Conservation (phyloP, 2,329 filamentous ascomycete species). For the Pyricularia grisea region DNA sequence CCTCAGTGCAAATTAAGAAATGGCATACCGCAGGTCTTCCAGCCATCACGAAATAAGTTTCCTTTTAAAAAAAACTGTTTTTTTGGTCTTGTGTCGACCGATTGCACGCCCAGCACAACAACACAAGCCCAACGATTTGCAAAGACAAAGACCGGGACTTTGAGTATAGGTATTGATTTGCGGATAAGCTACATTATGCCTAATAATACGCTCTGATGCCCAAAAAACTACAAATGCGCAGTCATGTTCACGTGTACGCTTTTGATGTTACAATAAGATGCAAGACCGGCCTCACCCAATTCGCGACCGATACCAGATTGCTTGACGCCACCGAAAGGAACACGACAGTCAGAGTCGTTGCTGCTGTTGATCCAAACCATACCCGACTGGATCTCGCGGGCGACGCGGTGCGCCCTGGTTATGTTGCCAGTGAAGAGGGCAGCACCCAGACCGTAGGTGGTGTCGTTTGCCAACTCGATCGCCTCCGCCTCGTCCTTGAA, state of each 20-base stretch:
- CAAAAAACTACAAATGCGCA: not conserved
- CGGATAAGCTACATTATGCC: not conserved
- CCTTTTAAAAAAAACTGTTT: too few relatives aligned
- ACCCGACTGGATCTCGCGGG: constrained; percentile 47
- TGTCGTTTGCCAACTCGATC: constrained; percentile 29
- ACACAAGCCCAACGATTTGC: too few relatives aligned
- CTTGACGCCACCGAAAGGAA: constrained; percentile 35
- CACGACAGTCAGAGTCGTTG: constrained; percentile 37
- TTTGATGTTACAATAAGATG: constrained; percentile 26
- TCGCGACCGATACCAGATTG: constrained; percentile 27
- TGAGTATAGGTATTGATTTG: too few relatives aligned
- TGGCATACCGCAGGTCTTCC: too few relatives aligned
- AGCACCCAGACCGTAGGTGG: constrained; percentile 46
- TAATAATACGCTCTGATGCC: not conserved
- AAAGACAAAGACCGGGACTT: too few relatives aligned
- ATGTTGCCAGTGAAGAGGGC: constrained; percentile 50
- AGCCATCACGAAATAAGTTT: too few relatives aligned
- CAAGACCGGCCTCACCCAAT: constrained; percentile 24
- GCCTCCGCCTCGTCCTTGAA: constrained; percentile 28
- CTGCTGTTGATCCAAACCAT: constrained; percentile 39
- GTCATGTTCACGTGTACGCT: constrained; percentile 26
- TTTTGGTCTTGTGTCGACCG: too few relatives aligned
- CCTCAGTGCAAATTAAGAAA: too few relatives aligned
- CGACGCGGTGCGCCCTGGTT: constrained; percentile 29
- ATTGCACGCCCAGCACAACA: too few relatives aligned